Percentiles rank a stretch among this genome's conserved stretches.
These are phyloP conservation scores for Zygosaccharomyces rouxii DNA, from an alignment of 805 yeast species.

Conservation along the genomic window DNA sequence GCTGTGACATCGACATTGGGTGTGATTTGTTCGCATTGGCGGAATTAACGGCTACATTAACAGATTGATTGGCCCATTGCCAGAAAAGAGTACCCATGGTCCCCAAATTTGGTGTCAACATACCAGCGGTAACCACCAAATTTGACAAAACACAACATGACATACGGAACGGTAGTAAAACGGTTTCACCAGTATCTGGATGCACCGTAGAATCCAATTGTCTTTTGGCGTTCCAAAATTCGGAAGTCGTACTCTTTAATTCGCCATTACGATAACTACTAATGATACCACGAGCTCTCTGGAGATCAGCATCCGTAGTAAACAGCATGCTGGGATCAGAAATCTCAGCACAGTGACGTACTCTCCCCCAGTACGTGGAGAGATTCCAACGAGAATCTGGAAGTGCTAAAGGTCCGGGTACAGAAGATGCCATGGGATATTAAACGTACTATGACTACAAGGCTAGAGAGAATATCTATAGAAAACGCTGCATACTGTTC, in stretches of 20 bases:
- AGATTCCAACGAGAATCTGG: conserved; percentile 82
- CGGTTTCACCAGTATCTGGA: conserved; percentile 95
- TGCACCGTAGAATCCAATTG: conserved; percentile 88
- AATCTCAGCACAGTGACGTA: conserved; percentile 87
- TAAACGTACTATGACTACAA: not conserved
- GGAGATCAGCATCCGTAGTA: conserved; percentile 60
- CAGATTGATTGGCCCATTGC: conserved; percentile 96
- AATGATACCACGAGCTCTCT: conserved; percentile 57
- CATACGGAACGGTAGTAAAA: conserved; percentile 92
- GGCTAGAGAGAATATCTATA: no score
- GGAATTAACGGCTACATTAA: conserved; percentile 94
- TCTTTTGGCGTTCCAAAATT: conserved; percentile 84
- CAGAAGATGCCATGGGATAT: conserved; percentile 73
- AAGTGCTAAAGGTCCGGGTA: conserved; percentile 73
- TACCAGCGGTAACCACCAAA: conserved; percentile 92
- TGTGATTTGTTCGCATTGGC: conserved; percentile 95
- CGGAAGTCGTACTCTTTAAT: conserved; percentile 61
- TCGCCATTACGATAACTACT: conserved; percentile 72
- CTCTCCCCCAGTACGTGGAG: conserved; percentile 86
- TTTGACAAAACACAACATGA: conserved; percentile 91
- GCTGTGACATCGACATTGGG: conserved; percentile 75
- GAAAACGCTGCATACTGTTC: no score
- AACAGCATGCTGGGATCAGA: conserved; percentile 89
- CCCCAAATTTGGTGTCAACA: conserved; percentile 93
- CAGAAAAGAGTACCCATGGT: conserved; percentile 89